These are phyloP conservation scores for Vigna unguiculata DNA, from an alignment of 306 rosid species.

Conservation along the genomic window DNA sequence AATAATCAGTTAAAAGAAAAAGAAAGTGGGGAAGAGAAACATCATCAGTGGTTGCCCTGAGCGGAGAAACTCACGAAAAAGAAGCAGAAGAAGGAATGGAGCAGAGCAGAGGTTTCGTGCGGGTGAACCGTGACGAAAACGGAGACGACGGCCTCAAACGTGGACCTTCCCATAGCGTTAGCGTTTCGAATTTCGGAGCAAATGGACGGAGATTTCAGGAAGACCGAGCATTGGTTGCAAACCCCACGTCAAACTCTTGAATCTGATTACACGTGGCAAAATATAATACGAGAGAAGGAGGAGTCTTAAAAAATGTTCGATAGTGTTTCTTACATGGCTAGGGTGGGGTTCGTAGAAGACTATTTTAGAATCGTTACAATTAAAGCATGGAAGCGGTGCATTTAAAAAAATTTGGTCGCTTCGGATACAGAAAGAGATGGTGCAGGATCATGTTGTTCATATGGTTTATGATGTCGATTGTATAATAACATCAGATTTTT, in stretches of 20 bases:
- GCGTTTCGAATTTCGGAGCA: constrained; percentile 14
- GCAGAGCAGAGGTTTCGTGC: constrained; percentile 80
- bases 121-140: constrained; percentile 82
- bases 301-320: too few relatives aligned
- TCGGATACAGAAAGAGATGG: too few relatives aligned
- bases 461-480: too few relatives aligned
- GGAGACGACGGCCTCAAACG: constrained; percentile 66
- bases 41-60: background rate
- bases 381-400: too few relatives aligned
- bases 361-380: too few relatives aligned
- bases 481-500: too few relatives aligned
- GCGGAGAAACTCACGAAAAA: constrained; percentile 75
- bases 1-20: too few relatives aligned
- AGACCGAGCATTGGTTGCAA: background rate
- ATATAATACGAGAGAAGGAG: too few relatives aligned
- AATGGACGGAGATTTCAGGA: background rate
- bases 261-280: background rate
- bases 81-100: constrained; percentile 88
- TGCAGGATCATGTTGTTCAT: too few relatives aligned
- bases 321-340: too few relatives aligned
- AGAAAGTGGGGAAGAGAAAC: background rate
- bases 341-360: too few relatives aligned
- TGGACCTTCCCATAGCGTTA: constrained; percentile 58
- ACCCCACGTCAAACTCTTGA: background rate
- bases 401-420: too few relatives aligned